Evolutionary conservation across 192 early-diverging fungal genomes (phyloP).

Genomic region (Coemansia furcata): DNA sequence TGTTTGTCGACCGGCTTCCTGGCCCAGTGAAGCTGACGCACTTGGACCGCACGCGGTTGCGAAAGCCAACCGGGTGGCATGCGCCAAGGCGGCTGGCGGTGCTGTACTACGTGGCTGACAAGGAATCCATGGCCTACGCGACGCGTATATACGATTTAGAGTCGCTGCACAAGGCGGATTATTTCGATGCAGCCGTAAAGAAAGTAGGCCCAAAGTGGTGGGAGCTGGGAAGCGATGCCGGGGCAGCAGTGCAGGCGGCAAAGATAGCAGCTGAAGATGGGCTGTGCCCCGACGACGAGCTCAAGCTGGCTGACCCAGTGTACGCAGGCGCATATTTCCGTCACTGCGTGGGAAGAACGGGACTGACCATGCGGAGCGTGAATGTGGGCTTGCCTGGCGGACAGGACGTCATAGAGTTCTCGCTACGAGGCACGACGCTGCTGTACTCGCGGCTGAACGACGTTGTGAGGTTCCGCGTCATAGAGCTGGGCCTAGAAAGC

Average conservation of each 20-base stretch:
- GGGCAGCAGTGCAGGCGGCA: slow-evolving; percentile 9
- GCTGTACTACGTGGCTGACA: slow-evolving; percentile 35
- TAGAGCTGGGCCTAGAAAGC: slow-evolving; percentile 14
- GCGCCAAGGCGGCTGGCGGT: slow-evolving; percentile 38
- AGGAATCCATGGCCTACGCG: slow-evolving; percentile 32
- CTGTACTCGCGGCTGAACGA: slow-evolving; percentile 50
- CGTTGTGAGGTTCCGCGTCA: slow-evolving; percentile 45
- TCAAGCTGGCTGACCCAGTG: slow-evolving; percentile 28
- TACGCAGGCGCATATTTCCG: slow-evolving; percentile 26
- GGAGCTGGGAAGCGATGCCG: slow-evolving; percentile 15
- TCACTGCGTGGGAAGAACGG: slow-evolving; percentile 34
- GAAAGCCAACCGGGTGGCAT: slow-evolving; percentile 29
- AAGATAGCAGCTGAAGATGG: slow-evolving; percentile 12
- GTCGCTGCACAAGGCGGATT: slow-evolving; percentile 14
- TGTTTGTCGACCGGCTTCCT: slow-evolving; percentile 46
- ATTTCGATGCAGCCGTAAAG: slow-evolving; percentile 14
- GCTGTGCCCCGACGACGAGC: slow-evolving; percentile 34
- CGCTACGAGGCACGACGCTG: slow-evolving; percentile 41
- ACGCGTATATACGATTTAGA: slow-evolving; percentile 46
- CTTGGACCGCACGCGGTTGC: slow-evolving; percentile 43
- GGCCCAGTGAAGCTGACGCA: slow-evolving; percentile 38
- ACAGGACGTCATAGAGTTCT: slow-evolving; percentile 48
- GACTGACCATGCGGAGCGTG: slow-evolving; percentile 13
- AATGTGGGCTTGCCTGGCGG: slow-evolving; percentile 35
- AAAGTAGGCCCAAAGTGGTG: slow-evolving; percentile 16